Evolutionary conservation across 441 rosid genomes (phyloP).

Genomic region (Adansonia gregorii): DNA sequence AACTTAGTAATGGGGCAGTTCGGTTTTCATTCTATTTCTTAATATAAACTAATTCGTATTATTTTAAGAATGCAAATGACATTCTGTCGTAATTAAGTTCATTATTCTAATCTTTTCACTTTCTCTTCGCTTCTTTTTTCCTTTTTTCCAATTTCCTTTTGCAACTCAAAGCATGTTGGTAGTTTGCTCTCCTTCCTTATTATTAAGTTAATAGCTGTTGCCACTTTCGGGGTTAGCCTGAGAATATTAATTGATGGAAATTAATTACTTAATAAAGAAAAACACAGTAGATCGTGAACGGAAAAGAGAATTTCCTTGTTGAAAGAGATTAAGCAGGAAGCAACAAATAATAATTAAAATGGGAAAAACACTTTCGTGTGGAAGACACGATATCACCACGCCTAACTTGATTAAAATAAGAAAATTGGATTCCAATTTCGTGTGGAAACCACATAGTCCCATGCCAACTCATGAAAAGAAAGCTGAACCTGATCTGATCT

Average conservation of each 20-base stretch:
- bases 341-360: background rate
- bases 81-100: background rate
- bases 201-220: too few relatives aligned
- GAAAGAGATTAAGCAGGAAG: too few relatives aligned
- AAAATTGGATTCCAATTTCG: constrained; percentile 34
- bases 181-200: background rate
- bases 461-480: constrained; percentile 17
- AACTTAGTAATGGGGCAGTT: background rate
- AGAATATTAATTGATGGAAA: background rate
- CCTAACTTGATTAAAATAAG: constrained; percentile 13
- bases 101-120: background rate
- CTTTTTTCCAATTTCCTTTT: background rate
- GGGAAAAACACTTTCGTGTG: constrained; percentile 38
- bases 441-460: constrained; percentile 41
- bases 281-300: too few relatives aligned
- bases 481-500: background rate
- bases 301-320: too few relatives aligned
- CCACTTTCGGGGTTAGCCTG: background rate
- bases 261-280: background rate
- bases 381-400: constrained; percentile 34
- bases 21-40: background rate
- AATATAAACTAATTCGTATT: background rate
- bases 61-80: background rate
- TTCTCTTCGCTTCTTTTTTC: background rate
- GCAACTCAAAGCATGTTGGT: background rate